Percentiles rank a stretch among this genome's conserved stretches.
phyloP scores from a whole-genome alignment of 768 basidiomycete species.

The Obba rivulosa region DNA sequence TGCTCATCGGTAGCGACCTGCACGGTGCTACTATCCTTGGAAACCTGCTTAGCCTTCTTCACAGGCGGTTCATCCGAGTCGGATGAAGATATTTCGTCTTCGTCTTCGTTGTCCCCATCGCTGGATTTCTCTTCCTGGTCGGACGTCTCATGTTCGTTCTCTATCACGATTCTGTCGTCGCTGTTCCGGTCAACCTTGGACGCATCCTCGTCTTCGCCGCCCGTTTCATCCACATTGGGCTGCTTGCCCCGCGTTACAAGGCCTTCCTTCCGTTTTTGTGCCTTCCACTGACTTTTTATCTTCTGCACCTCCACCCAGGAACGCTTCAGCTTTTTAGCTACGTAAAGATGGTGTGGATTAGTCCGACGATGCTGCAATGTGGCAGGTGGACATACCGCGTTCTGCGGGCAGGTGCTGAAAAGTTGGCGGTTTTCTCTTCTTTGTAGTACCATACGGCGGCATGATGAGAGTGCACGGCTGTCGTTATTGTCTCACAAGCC shows the following conservation, averaged over 20 bases:
- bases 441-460: constrained; percentile 18
- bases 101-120: background rate
- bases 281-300: constrained; percentile 74
- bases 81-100: too few relatives aligned
- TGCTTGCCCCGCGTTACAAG: constrained; percentile 15
- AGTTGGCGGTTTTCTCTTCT: constrained; percentile 60
- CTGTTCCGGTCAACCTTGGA: background rate
- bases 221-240: constrained; percentile 9
- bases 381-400: constrained; percentile 43
- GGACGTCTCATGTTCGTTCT: background rate
- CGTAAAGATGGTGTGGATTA: constrained; percentile 5
- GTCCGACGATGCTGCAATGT: background rate
- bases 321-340: constrained; percentile 78
- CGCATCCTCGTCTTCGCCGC: constrained; percentile 14
- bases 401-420: constrained; percentile 62
- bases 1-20: background rate
- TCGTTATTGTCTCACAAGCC: background rate
- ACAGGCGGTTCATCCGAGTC: too few relatives aligned
- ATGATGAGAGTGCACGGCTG: background rate
- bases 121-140: background rate
- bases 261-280: constrained; percentile 54
- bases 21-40: too few relatives aligned
- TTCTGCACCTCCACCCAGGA: constrained; percentile 75
- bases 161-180: too few relatives aligned
- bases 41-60: too few relatives aligned